Evolutionary conservation across 306 rosid genomes (phyloP), one percentile per base, ranked within the genome.

Genomic region (Quercus aquifolioides): DNA sequence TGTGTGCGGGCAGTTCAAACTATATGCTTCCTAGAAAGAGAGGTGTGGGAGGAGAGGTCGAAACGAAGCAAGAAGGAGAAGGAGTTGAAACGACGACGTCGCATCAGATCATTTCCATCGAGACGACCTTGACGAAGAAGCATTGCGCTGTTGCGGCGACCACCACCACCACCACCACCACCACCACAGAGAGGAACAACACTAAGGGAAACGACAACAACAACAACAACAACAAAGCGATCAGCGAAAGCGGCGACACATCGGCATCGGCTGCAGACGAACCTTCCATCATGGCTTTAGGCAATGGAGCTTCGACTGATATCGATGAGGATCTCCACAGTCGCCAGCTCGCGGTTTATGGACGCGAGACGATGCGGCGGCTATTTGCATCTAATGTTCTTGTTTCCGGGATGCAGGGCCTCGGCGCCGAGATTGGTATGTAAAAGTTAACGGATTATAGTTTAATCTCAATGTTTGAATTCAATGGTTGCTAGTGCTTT

Each of bases 21-120:
- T 83, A 64, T 83, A 83, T 83, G 86, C 86, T 78, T 83, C 86
- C 86, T 73, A 77, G 83, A 74, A 78, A 83, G 82, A 83, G 86
- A 78, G 76, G 64, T 41, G 76, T 23, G 76, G 86, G 76, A 67
- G 76, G 82, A 68, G 86, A 67, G 76, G 83, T 51, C 74, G 82
- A 26, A 77, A 78, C 13, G 20, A n/a, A 55, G 28, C 69, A 76
- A 77, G 80, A 69, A 57, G 76, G 71, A 59, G 51, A 46, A 69
- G 71, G 10, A 70, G 41, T 20, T 13, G 55, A 33, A 70, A n/a
- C 65, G 28, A n/a, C 65, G 28, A 59, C 65, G 28, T 19, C 28
- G 12, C 10, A 25, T 20, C 28, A 4, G 58, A 49, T 13, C 54
- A 49, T 49, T 13, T 10, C 80, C 33, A 20, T 60, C 5, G 80